Evolutionary conservation across 345 rosid genomes (phyloP), one percentile per base, ranked within the genome.

Genomic region (Populus nigra): DNA sequence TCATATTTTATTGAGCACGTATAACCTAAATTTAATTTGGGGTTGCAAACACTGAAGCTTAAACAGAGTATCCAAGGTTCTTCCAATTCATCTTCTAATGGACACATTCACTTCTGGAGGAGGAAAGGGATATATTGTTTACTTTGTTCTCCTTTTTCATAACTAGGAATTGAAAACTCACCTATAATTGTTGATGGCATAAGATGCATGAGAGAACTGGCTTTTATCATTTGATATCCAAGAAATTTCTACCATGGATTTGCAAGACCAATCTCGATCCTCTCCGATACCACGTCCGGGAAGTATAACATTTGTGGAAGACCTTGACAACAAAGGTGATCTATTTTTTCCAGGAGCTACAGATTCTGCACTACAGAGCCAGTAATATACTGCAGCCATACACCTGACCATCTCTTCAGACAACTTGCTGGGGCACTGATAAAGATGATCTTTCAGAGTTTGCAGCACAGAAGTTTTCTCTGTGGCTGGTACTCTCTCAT

Each of bases 361-460:
- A 67, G 93, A 88, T 45, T 87, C 73, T 68, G 88, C 66, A 59
- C 87, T 84, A 20, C 88, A 83, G 20, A 94, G 93, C 90, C 98
- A 89, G 83, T 91, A 91, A 82, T 90, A 93, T 38, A 94, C 92
- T 66, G 91, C 86, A 74, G 93, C 95, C 95, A 94, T 94, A 74
- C 89, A 90, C 82, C 88, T 87, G 68, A 93, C 94, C 98, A 94
- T 90, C 79, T 94, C 97, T 84, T 93, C 97, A 15, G 98, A 94
- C 78, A 94, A 86, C 85, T 90, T 91, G 87, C 85, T 89, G 49
- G 98, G 98, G 67, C 97, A 94, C 81, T 93, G 93, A 69, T 85
- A 68, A 57, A 89, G 85, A 81, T 91, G 98, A 76, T 94, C 97
- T 81, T 93, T 94, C 81, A 93, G 84, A n/a, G 88, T 88, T 69